Base-by-base conservation (phyloP, 1,284 basidiomycete genomes). In the Pseudozyma sp. region DNA sequence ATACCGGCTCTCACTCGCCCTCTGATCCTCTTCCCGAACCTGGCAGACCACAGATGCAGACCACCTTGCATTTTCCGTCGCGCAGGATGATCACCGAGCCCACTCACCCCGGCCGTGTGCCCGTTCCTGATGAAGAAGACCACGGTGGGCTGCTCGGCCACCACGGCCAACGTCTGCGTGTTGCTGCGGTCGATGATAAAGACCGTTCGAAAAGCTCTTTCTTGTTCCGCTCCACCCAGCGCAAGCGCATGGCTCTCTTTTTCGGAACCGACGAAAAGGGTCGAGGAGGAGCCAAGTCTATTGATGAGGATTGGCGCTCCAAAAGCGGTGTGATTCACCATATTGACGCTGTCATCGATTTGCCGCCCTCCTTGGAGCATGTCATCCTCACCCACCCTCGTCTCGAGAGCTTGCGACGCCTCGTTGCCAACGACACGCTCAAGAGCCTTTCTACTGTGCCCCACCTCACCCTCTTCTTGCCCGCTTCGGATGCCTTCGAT, bases 401-500 rank as follows among this genome's bases (percentile, higher is more conserved):
- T 4, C 79, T 86, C 4, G 73, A 80, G 3, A 75, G 65, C 11
- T 64, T 85, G 19, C 59, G 80, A 3, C 68, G 82, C 79, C 68
- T 85, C 48, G 54, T 84, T 47, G 52, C 80, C 89, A 60, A 62
- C 29, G 55, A 71, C 29, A 54, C 71, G 5, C 35, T 83, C 13
- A 62, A 66, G 24, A 75, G 69, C 11, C 55, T 84, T 11, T 72
- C 78, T 7, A 71, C 71, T 6, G 79, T 62, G 0, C 86, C 92
- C 0, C 90, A 92, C 78, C 86, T 97, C 35, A 97, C 96, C 0
- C 79, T 99, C 39, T 99, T 99, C 84, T 88, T 97, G 2, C 96
- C 97, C 0, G 87, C 91, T 14, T 89, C 97, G 80, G 86, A 88
- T 29, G 95, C 97, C 10, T 97, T 87, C 90, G 89, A 86, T 6